A percentile compares a stretch with the other conserved stretches of the same genome.
phyloP scores from a whole-genome alignment of 345 rosid species.

The Pistacia integerrima region DNA sequence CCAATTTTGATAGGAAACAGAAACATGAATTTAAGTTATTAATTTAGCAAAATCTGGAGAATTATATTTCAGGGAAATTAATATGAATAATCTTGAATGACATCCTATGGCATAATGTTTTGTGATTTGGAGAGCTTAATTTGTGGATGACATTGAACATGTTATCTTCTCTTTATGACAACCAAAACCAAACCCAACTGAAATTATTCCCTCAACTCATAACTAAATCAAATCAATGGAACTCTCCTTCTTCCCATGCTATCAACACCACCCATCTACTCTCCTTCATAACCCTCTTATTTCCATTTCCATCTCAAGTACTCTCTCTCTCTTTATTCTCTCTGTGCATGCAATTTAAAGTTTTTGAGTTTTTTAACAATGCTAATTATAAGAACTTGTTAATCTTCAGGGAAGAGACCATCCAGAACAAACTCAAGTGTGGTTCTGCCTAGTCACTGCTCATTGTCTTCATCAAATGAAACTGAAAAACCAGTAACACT shows the following conservation, averaged over 20 bases:
- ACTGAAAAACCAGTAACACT: conserved; percentile 20
- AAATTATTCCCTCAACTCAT: not conserved
- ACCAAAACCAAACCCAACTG: not conserved
- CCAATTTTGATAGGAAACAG: too few species aligned
- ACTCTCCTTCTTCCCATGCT: conserved; percentile 40
- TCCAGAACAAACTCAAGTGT: conserved; percentile 17
- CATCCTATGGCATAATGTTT: too few species aligned
- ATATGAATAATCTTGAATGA: too few species aligned
- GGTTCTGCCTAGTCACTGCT: conserved; percentile 43
- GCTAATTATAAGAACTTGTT: not conserved
- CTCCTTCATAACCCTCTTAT: conserved; percentile 32
- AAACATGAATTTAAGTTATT: too few species aligned
- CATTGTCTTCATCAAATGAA: conserved; percentile 45
- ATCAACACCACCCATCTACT: conserved; percentile 29
- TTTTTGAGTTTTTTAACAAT: not conserved
- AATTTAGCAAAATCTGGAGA: too few species aligned
- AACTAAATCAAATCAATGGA: conserved; percentile 42
- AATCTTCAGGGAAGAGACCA: conserved; percentile 44
- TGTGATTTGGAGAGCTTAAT: not conserved
- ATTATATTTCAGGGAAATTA: too few species aligned
- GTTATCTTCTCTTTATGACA: conserved; percentile 21
- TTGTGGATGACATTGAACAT: conserved; percentile 35
- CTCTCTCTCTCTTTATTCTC: conserved; percentile 7
- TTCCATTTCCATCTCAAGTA: conserved; percentile 18
- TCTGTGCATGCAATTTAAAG: not conserved